Evolutionary conservation across 140 eudicot genomes (phyloP).

Genomic region (Anethum foeniculum): DNA sequence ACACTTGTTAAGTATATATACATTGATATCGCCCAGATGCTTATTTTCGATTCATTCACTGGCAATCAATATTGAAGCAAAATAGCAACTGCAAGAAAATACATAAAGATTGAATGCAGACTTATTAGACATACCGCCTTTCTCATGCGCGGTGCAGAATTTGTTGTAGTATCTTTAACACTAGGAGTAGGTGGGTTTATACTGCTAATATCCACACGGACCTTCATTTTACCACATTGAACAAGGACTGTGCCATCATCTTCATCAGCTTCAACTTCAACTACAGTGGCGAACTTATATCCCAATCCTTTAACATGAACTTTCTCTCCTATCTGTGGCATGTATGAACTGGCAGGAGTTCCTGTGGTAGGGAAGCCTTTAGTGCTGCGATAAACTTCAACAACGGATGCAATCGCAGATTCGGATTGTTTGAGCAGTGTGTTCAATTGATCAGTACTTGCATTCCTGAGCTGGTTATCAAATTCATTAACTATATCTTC

Average conservation of each 20-base stretch:
- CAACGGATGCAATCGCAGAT: conserved; percentile 52
- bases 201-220: conserved; percentile 44
- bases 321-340: conserved; percentile 57
- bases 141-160: conserved; percentile 33
- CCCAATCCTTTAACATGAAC: conserved; percentile 61
- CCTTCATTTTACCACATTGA: conserved; percentile 68
- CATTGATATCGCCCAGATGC: too few species aligned
- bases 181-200: conserved; percentile 27
- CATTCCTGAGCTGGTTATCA: conserved; percentile 40
- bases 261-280: conserved; percentile 59
- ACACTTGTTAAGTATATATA: too few species aligned
- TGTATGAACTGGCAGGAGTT: conserved; percentile 25
- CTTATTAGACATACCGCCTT: conserved; percentile 40
- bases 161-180: conserved; percentile 22
- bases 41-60: background rate
- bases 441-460: conserved; percentile 39
- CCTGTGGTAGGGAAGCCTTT: conserved; percentile 25
- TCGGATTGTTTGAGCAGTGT: conserved; percentile 64
- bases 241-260: conserved; percentile 66
- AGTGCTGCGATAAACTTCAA: conserved; percentile 39
- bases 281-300: conserved; percentile 59
- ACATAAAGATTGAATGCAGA: background rate
- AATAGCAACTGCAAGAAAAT: background rate
- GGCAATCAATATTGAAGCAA: background rate
- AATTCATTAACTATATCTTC: conserved; percentile 44